phyloP scores from a whole-genome alignment of 345 rosid species.

The Excoecaria agallocha region DNA sequence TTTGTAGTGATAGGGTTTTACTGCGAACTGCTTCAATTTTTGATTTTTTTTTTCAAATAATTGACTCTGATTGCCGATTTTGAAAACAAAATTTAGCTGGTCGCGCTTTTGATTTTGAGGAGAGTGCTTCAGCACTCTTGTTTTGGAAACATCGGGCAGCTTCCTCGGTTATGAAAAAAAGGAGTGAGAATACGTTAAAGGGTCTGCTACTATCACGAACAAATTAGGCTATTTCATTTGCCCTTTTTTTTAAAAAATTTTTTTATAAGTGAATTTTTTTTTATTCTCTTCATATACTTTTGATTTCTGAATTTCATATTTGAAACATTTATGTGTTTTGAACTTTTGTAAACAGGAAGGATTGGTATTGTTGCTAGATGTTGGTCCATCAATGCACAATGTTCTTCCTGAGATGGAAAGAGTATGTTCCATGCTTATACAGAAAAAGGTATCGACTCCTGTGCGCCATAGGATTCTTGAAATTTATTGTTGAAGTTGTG shows the following conservation, averaged over 20 bases:
- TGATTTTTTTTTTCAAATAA: not conserved
- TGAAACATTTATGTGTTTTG: not conserved
- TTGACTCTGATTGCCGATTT: not conserved
- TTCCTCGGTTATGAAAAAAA: not conserved
- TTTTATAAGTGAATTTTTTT: not conserved
- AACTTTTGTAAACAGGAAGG: conserved; percentile 51
- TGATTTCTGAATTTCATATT: not conserved
- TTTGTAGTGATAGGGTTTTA: conserved; percentile 10
- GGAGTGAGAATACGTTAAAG: not conserved
- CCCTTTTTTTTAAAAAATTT: not conserved
- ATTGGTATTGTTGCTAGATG: conserved; percentile 73
- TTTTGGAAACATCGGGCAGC: not conserved
- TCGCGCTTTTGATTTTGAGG: not conserved
- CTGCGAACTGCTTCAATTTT: conserved; percentile 9
- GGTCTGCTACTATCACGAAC: not conserved
- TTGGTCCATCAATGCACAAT: conserved; percentile 77
- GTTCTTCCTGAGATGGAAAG: conserved; percentile 62
- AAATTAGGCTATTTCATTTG: not conserved
- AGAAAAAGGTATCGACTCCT: conserved; percentile 58
- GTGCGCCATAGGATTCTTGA: not conserved
- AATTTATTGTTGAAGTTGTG: not conserved
- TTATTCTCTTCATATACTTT: not conserved
- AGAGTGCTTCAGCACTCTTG: not conserved
- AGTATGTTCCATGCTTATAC: conserved; percentile 61
- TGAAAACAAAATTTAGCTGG: not conserved